Evolutionary conservation across 1,139 yeast genomes (phyloP), one percentile per base, ranked within the genome.

Genomic region (Scheffersomyces insectosa): DNA sequence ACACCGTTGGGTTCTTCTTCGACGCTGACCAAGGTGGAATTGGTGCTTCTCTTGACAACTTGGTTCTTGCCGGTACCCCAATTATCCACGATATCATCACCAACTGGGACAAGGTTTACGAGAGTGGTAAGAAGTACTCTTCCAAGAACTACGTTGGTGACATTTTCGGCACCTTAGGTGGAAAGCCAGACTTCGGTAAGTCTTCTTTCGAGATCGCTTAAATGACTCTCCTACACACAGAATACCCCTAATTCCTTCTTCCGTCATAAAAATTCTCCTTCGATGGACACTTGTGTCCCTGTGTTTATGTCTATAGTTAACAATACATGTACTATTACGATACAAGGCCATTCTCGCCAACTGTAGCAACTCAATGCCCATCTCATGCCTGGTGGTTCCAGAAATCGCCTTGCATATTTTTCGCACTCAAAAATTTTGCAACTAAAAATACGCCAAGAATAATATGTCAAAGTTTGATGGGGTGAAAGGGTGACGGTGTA

Each of bases 91-190:
- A 82, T 53, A 69, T 82, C 36, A 47, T 82, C 35, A 54, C 55
- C 33, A 72, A 82, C 65, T 82, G 85, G 82, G 80, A 77, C 42
- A 45, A 57, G 10, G 60, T 68, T 12, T 80, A 81, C 62, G 58
- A 52, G 41, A 41, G 51, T 2, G 70, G 71, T 39, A 62, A 59
- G 34, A 66, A 69, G 43, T 66, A 69, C 45, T 60, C 65, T 40
- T 68, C 85, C 14, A 65, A 64, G 29, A 80, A 80, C 66, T 82
- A 82, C 57, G 67, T 80, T 43, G 88, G 88, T 46, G 87, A 82
- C 56, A 72, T 79, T 45, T 76, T 70, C 50, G 82, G 77, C 40
- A 70, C 83, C 38, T 70, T 81, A 58, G 82, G 61, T 32, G 63
- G 63, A 9, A 53, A 44, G 28, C 54, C 52, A 29, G 55, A 52